Evolutionary conservation across 2,329 filamentous ascomycete genomes (phyloP).

Genomic region (Sporothrix luriei): DNA sequence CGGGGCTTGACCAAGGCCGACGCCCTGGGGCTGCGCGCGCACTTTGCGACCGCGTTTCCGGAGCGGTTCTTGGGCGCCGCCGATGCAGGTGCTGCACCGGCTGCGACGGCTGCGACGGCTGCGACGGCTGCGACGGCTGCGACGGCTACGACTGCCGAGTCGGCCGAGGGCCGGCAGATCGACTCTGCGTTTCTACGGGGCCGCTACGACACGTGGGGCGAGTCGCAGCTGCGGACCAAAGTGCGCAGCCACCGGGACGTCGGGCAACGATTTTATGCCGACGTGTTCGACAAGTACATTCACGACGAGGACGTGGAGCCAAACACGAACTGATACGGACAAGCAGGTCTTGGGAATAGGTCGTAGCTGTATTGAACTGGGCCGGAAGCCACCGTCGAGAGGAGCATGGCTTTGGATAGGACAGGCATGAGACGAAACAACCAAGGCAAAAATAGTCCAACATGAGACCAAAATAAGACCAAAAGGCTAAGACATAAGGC

Average conservation of each 20-base stretch:
- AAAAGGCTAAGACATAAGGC: too few species aligned
- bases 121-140: too few species aligned
- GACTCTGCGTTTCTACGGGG: conserved; percentile 55
- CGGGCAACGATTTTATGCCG: conserved; percentile 51
- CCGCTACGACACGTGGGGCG: conserved; percentile 58
- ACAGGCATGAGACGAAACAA: neutral
- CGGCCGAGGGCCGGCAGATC: conserved; percentile 45
- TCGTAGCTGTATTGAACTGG: neutral
- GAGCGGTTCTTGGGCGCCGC: neutral
- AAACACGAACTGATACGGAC: neutral
- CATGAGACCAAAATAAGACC: neutral
- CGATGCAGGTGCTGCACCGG: too few species aligned
- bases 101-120: neutral
- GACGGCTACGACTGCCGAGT: conserved; percentile 35
- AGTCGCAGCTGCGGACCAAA: conserved; percentile 58
- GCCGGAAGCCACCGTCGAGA: neutral
- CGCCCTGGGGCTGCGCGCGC: conserved; percentile 45
- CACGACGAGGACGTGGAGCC: neutral
- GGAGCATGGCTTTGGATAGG: neutral
- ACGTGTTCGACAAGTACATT: conserved; percentile 51
- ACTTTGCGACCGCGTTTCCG: conserved; percentile 38
- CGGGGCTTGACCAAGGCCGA: conserved; percentile 50
- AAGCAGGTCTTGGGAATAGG: neutral
- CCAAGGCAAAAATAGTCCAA: neutral
- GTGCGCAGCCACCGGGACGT: conserved; percentile 55